These are phyloP conservation scores for Colletotrichum viniferum DNA, from an alignment of 2,329 filamentous ascomycete species.

Conservation along the genomic window DNA sequence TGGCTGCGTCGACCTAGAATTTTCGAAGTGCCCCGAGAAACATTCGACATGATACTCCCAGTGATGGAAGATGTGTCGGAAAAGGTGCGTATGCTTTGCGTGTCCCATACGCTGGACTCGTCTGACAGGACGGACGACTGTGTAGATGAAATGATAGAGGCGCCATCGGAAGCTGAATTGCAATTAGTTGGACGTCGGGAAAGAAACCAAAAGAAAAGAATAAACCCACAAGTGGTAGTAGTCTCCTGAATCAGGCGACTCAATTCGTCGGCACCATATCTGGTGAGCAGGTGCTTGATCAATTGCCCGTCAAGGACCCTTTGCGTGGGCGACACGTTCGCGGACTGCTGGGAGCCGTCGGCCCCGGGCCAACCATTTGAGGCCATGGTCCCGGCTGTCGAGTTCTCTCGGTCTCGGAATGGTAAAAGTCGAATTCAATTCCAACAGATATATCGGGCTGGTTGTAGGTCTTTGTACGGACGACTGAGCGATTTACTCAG, in stretches of 20 bases:
- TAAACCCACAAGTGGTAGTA: conserved; percentile 31
- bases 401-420: not conserved
- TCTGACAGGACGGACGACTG: conserved; percentile 40
- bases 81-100: conserved; percentile 37
- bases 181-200: not conserved
- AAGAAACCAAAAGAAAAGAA: not conserved
- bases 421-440: not conserved
- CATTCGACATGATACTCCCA: conserved; percentile 44
- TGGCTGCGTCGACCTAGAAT: conserved; percentile 31
- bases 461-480: not conserved
- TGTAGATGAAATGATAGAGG: conserved; percentile 38
- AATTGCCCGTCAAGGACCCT: conserved; percentile 35
- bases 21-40: conserved; percentile 41
- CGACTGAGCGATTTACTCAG: not conserved
- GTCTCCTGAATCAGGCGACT: conserved; percentile 37
- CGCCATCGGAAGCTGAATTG: conserved; percentile 27
- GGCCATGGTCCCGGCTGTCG: conserved; percentile 17
- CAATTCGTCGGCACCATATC: conserved; percentile 36
- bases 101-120: conserved; percentile 41
- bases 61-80: conserved; percentile 44
- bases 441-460: not conserved
- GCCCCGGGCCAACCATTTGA: conserved; percentile 34
- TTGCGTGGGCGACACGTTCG: conserved; percentile 20
- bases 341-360: conserved; percentile 29
- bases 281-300: conserved; percentile 37